Evolutionary conservation across 176 grass and related monocot genomes (phyloP).

Genomic region (Avena insularis): DNA sequence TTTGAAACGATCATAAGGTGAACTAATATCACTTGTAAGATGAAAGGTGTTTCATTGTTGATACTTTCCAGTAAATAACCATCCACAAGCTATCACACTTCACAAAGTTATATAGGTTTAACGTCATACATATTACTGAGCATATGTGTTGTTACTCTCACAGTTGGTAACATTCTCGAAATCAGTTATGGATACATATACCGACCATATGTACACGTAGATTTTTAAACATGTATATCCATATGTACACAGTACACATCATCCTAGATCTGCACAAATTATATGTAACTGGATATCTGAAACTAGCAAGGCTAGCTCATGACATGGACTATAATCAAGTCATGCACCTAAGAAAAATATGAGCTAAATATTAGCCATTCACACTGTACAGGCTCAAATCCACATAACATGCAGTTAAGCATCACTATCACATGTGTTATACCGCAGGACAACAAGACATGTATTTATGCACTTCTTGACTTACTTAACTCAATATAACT

Average conservation of each 20-base stretch:
- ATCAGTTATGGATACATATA: constrained; percentile 3
- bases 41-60: neutral
- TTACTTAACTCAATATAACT: constrained; percentile 36
- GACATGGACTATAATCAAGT: neutral
- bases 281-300: constrained; percentile 3
- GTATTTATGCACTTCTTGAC: neutral
- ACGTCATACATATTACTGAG: neutral
- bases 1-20: neutral
- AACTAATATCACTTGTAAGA: neutral
- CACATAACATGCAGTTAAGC: constrained; percentile 28
- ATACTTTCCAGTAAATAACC: constrained; percentile 1
- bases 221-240: neutral
- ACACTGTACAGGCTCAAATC: constrained; percentile 19
- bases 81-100: neutral
- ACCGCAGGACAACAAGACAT: neutral
- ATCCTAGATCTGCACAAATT: constrained; percentile 1
- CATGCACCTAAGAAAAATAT: constrained; percentile 26
- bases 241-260: neutral
- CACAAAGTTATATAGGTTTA: neutral
- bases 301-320: neutral
- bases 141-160: neutral
- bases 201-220: constrained; percentile 2
- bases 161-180: neutral
- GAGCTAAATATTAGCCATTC: constrained; percentile 22
- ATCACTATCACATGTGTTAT: constrained; percentile 7